These are phyloP conservation scores for Coelastrella sp. DNA, from an alignment of 139 green algal species.

Conservation along the genomic window DNA sequence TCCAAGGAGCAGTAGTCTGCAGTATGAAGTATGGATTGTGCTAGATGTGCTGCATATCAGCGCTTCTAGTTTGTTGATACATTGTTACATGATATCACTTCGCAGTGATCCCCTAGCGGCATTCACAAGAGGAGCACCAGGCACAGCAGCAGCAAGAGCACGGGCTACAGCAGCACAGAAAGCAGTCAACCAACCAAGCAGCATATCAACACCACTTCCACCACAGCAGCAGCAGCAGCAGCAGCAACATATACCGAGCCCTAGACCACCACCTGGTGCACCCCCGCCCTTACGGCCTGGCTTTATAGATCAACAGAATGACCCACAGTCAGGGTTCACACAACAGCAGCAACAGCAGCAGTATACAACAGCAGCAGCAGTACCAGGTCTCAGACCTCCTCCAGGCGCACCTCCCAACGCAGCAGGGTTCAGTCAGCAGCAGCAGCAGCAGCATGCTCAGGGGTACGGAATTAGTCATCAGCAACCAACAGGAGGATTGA, in stretches of 20 bases:
- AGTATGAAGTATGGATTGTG: too few relatives aligned
- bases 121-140: conserved; percentile 26
- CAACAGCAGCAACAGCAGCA: conserved; percentile 11
- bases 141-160: conserved; percentile 19
- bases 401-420: not conserved
- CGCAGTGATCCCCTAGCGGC: conserved; percentile 56
- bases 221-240: conserved; percentile 7
- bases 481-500: not conserved
- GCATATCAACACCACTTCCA: not conserved
- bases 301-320: not conserved
- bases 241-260: not conserved
- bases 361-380: conserved; percentile 8
- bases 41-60: too few relatives aligned
- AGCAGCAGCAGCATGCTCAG: conserved; percentile 30
- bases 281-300: not conserved
- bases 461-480: not conserved
- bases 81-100: not conserved
- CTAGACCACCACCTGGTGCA: not conserved
- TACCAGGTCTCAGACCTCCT: not conserved
- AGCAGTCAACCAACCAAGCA: not conserved
- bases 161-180: conserved; percentile 10
- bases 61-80: not conserved
- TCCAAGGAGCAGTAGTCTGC: too few relatives aligned
- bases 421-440: conserved; percentile 8
- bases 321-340: not conserved